phyloP scores from a whole-genome alignment of 345 rosid species.

The Citrus medica region DNA sequence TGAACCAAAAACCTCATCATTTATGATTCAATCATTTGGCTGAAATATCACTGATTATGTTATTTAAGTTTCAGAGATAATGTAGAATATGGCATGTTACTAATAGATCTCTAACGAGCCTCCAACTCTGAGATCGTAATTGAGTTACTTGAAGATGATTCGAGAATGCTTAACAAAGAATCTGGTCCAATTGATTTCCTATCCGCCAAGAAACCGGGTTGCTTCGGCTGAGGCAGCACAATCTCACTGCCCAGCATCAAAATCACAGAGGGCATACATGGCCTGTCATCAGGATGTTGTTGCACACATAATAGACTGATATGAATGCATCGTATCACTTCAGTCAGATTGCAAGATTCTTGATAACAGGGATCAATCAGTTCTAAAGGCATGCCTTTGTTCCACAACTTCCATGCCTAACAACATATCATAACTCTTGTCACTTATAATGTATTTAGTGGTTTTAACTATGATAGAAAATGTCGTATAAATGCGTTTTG shows the following conservation, averaged over 20 bases:
- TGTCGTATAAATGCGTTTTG: not conserved
- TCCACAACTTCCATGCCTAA: slow-evolving; percentile 42
- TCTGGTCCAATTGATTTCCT: slow-evolving; percentile 14
- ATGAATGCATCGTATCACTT: slow-evolving; percentile 34
- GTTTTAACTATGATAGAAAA: not conserved
- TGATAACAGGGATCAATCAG: slow-evolving; percentile 9
- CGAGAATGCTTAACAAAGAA: slow-evolving; percentile 21
- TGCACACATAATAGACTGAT: slow-evolving; percentile 44
- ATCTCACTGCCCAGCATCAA: slow-evolving; percentile 31
- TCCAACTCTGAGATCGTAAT: slow-evolving; percentile 24
- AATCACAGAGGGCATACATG: slow-evolving; percentile 33
- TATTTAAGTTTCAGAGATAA: not conserved
- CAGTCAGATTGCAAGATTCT: not conserved
- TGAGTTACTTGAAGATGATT: slow-evolving; percentile 15
- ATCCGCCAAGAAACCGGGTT: slow-evolving; percentile 37
- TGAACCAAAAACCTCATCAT: too few relatives aligned
- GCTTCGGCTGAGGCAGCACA: slow-evolving; percentile 27
- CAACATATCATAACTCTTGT: not conserved
- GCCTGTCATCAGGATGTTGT: slow-evolving; percentile 36
- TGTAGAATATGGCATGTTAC: not conserved
- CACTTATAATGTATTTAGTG: not conserved
- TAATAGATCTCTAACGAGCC: not conserved
- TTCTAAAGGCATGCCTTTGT: slow-evolving; percentile 29
- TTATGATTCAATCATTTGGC: too few relatives aligned
- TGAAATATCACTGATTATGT: not conserved